Conservation (phyloP, 352 stramenopile genomes). For the Phytopythium boreale region DNA sequence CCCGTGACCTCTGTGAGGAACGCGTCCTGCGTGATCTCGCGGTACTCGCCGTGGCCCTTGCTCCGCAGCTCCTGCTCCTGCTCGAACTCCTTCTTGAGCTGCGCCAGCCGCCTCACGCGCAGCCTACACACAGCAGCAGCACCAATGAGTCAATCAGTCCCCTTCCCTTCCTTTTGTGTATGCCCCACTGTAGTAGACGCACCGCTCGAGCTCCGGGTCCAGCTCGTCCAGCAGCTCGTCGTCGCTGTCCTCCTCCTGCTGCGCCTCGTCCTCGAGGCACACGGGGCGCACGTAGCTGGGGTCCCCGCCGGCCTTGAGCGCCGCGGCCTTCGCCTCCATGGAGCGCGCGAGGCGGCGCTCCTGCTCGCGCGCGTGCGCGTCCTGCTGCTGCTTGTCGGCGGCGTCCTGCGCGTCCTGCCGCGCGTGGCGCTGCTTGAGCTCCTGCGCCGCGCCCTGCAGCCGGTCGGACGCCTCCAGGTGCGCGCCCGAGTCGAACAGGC, state of each 20-base stretch:
- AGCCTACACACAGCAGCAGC: constrained; percentile 29
- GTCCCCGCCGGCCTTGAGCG: constrained; percentile 19
- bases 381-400: constrained; percentile 14
- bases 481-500: constrained; percentile 65
- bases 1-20: constrained; percentile 94
- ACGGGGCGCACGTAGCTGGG: constrained; percentile 23
- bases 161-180: too few species aligned
- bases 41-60: constrained; percentile 79
- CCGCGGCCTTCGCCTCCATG: constrained; percentile 18
- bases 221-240: constrained; percentile 56
- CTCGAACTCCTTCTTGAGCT: constrained; percentile 63
- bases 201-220: constrained; percentile 52
- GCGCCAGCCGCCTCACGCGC: constrained; percentile 43
- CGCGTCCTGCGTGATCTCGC: constrained; percentile 94
- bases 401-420: constrained; percentile 25
- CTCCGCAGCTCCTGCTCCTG: constrained; percentile 58
- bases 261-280: constrained; percentile 21
- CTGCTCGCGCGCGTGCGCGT: constrained; percentile 24
- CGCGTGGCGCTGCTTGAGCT: constrained; percentile 66
- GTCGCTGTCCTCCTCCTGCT: constrained; percentile 64
- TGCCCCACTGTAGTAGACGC: too few species aligned
- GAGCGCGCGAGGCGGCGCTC: constrained; percentile 16
- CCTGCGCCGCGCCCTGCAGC: constrained; percentile 70
- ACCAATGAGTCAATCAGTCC: too few species aligned
- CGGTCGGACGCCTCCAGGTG: constrained; percentile 71